Conservation (phyloP, 148 eudicot genomes). For the Cornus kousa region DNA sequence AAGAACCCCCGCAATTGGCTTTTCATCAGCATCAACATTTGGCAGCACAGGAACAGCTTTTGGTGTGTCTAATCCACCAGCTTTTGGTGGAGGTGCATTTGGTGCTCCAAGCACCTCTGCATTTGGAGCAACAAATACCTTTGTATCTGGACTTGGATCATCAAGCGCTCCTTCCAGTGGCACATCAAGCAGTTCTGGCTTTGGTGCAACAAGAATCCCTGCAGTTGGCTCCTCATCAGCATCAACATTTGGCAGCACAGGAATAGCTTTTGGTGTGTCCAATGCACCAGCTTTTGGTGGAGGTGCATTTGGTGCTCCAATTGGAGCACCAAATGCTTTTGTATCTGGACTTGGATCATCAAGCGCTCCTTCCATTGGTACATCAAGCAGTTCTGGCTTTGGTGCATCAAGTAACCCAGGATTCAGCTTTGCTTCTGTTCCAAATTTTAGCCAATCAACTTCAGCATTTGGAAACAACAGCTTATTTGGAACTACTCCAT, state of each 20-base stretch:
- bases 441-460: constrained; percentile 5
- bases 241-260: constrained; percentile 6
- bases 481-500: too few relatives aligned
- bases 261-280: neutral
- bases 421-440: neutral
- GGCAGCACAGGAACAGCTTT: constrained; percentile 7
- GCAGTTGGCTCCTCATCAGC: too few relatives aligned
- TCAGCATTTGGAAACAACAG: neutral
- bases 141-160: neutral
- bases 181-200: neutral
- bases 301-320: constrained; percentile 1
- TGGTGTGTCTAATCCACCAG: neutral
- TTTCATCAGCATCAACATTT: neutral
- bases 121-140: constrained; percentile 1
- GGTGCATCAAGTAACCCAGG: constrained; percentile 13
- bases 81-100: constrained; percentile 3
- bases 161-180: neutral
- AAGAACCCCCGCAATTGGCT: too few relatives aligned
- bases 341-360: neutral
- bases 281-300: constrained; percentile 2
- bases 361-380: neutral
- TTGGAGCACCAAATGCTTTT: constrained; percentile 1
- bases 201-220: neutral
- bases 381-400: neutral
- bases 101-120: constrained; percentile 1